Percentiles rank a stretch among this genome's conserved stretches.
Conservation (phyloP, 2,329 filamentous ascomycete species). For the Boeremia lycopersici region DNA sequence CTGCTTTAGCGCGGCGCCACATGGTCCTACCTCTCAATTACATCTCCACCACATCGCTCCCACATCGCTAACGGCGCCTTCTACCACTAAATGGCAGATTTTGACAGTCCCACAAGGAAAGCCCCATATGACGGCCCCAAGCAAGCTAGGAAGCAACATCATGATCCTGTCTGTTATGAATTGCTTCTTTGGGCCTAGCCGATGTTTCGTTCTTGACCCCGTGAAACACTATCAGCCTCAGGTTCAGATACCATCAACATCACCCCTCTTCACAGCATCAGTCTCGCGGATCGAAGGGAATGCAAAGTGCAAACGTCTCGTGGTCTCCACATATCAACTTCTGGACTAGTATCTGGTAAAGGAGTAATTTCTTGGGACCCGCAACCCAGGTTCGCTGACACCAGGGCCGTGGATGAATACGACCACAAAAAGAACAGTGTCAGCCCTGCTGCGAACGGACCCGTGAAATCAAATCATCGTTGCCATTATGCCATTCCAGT, state of each 20-base stretch:
- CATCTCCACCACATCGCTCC: background rate
- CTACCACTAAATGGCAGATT: background rate
- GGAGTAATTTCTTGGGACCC: slow-evolving; percentile 2
- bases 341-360: background rate
- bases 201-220: slow-evolving; percentile 10
- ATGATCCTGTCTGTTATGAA: background rate
- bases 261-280: background rate
- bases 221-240: slow-evolving; percentile 16
- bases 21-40: background rate
- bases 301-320: background rate
- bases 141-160: background rate
- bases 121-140: background rate
- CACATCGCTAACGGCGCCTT: background rate
- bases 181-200: slow-evolving; percentile 6
- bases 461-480: slow-evolving; percentile 7
- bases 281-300: background rate
- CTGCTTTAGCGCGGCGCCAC: background rate
- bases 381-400: background rate
- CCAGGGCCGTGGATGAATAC: background rate
- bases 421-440: slow-evolving; percentile 10
- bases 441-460: slow-evolving; percentile 2
- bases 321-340: background rate
- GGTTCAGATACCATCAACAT: background rate
- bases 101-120: slow-evolving; percentile 1
- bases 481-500: slow-evolving; percentile 4